phyloP scores from a whole-genome alignment of 768 basidiomycete genomes.

The Russula sp. region DNA sequence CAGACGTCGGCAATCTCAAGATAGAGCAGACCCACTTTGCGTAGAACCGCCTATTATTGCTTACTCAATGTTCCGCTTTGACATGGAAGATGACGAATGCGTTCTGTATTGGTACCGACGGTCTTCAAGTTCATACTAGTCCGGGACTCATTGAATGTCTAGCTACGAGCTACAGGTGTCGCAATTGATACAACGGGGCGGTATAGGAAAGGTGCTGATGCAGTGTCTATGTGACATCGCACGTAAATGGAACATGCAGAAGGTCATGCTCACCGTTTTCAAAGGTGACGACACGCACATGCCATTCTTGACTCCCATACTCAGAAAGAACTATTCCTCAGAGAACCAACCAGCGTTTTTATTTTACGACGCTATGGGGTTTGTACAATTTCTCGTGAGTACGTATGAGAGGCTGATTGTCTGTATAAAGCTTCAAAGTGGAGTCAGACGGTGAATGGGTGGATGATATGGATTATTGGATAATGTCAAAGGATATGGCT shows the following conservation, averaged over 20 bases:
- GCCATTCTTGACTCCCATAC: background rate
- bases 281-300: conserved; percentile 43
- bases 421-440: background rate
- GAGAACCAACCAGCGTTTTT: conserved; percentile 40
- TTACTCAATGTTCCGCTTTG: conserved; percentile 66
- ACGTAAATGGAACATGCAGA: conserved; percentile 51
- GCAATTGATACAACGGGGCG: conserved; percentile 38
- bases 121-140: background rate
- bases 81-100: conserved; percentile 52
- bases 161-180: conserved; percentile 79
- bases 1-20: background rate
- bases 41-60: conserved; percentile 30
- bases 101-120: conserved; percentile 62
- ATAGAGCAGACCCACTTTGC: conserved; percentile 17
- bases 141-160: background rate
- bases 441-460: conserved; percentile 26
- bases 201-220: conserved; percentile 55
- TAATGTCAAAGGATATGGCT: conserved; percentile 32
- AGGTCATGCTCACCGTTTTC: conserved; percentile 70
- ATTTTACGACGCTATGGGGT: conserved; percentile 59
- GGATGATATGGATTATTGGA: conserved; percentile 35
- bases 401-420: background rate
- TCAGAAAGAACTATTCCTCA: conserved; percentile 25
- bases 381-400: conserved; percentile 20
- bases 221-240: conserved; percentile 46